These are phyloP conservation scores for Rhodotorula sp. DNA, from an alignment of 1,284 basidiomycete genomes.

Conservation along the genomic window DNA sequence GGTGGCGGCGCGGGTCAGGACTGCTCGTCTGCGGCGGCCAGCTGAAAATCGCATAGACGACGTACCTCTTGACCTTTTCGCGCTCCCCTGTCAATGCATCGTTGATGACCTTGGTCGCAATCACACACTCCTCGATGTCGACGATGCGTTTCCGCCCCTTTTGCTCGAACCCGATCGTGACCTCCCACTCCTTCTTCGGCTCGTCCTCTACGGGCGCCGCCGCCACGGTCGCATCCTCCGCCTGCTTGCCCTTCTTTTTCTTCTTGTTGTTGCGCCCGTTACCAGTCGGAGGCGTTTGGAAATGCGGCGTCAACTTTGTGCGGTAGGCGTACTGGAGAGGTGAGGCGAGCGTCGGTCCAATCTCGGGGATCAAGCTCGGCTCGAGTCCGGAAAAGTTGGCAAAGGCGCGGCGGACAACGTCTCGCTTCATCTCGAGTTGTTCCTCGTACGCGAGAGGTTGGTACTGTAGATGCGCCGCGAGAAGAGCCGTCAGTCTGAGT, in stretches of 20 bases:
- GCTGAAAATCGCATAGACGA: conserved; percentile 13
- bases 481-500: conserved; percentile 58
- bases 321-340: conserved; percentile 89
- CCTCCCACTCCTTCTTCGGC: conserved; percentile 44
- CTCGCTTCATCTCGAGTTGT: conserved; percentile 81
- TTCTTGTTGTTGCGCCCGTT: conserved; percentile 44
- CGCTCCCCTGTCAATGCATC: conserved; percentile 64
- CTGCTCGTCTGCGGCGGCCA: neutral
- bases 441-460: conserved; percentile 84
- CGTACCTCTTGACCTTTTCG: conserved; percentile 67
- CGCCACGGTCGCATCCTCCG: neutral
- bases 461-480: conserved; percentile 21
- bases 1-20: neutral
- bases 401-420: conserved; percentile 86
- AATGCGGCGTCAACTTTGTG: conserved; percentile 97
- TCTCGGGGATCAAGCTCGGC: conserved; percentile 61
- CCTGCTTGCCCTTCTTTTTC: conserved; percentile 42
- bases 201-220: neutral
- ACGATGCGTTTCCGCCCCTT: conserved; percentile 73
- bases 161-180: conserved; percentile 87
- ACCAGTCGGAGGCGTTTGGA: conserved; percentile 69
- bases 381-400: conserved; percentile 71
- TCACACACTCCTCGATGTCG: conserved; percentile 97
- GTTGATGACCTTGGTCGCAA: conserved; percentile 72
- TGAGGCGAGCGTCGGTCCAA: conserved; percentile 76